A percentile compares a stretch with the other conserved stretches of the same genome.
Conservation (phyloP, 2,329 filamentous ascomycete genomes). For the Teratosphaeria nubilosa region DNA sequence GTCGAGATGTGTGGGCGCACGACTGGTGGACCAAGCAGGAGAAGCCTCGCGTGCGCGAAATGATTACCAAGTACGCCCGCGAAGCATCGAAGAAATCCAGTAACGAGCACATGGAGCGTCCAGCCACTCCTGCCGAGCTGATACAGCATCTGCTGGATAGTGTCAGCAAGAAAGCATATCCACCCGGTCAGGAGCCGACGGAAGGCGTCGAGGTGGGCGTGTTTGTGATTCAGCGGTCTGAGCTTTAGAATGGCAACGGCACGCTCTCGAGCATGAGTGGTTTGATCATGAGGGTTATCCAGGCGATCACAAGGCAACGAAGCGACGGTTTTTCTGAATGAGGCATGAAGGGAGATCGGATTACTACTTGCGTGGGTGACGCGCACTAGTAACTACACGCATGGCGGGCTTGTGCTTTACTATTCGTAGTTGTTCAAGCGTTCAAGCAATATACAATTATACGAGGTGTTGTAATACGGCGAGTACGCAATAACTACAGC, state of each 20-base stretch:
- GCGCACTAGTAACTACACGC: neutral
- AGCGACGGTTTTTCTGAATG: neutral
- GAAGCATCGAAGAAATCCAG: conserved; percentile 32
- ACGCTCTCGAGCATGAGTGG: neutral
- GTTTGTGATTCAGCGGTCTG: conserved; percentile 33
- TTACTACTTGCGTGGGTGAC: neutral
- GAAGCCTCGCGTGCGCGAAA: conserved; percentile 46
- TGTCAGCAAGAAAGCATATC: conserved; percentile 43
- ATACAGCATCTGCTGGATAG: conserved; percentile 50
- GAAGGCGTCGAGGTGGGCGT: conserved; percentile 39
- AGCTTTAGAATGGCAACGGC: neutral
- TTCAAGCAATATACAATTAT: neutral
- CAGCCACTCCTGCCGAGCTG: conserved; percentile 40
- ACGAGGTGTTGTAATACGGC: neutral
- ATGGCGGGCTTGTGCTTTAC: neutral
- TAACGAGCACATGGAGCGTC: conserved; percentile 22
- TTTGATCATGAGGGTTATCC: neutral
- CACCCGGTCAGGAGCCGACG: conserved; percentile 32
- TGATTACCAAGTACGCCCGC: conserved; percentile 35
- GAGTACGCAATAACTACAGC: neutral
- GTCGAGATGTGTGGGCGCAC: conserved; percentile 45
- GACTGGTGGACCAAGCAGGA: conserved; percentile 59
- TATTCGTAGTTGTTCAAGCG: neutral
- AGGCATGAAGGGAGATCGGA: neutral
- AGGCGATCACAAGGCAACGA: neutral